phyloP scores from a whole-genome alignment of 768 basidiomycete genomes.

The Grammothele lineata region DNA sequence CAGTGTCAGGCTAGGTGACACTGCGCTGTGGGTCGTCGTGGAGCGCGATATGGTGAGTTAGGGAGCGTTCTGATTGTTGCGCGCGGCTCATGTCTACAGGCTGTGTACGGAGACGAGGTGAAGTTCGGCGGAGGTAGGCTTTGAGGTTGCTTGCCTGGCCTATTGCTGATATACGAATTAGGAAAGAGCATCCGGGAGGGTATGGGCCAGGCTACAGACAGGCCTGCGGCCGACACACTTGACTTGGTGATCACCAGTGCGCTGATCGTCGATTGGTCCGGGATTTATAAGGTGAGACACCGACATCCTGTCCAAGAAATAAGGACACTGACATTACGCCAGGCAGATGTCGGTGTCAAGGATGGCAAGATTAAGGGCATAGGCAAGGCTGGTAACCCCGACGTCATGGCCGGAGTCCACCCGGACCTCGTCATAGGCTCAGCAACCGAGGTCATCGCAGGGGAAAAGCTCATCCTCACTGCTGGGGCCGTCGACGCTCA shows the following conservation, averaged over 20 bases:
- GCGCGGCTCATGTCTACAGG: constrained; percentile 35
- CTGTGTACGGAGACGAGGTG: constrained; percentile 92
- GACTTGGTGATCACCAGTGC: constrained; percentile 96
- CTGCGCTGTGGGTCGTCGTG: constrained; percentile 85
- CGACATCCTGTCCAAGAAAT: too few species aligned
- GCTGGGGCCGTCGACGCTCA: constrained; percentile 93
- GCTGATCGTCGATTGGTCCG: constrained; percentile 90
- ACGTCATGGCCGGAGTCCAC: constrained; percentile 80
- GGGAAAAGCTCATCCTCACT: constrained; percentile 91
- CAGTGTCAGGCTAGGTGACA: constrained; percentile 84
- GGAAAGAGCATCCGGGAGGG: constrained; percentile 95
- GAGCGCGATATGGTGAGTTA: constrained; percentile 70
- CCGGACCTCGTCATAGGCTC: constrained; percentile 77
- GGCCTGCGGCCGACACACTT: constrained; percentile 60
- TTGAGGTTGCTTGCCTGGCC: not conserved
- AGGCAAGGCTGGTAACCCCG: constrained; percentile 98
- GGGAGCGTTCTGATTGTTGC: not conserved
- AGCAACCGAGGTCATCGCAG: constrained; percentile 93
- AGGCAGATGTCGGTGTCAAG: constrained; percentile 96
- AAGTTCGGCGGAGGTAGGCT: constrained; percentile 90
- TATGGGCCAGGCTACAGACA: constrained; percentile 88
- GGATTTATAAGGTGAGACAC: constrained; percentile 84
- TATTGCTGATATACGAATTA: constrained; percentile 23
- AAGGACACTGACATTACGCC: not conserved
- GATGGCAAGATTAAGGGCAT: constrained; percentile 77